phyloP scores from a whole-genome alignment of 495 filamentous ascomycete genomes.

The Annulohypoxylon nitens region DNA sequence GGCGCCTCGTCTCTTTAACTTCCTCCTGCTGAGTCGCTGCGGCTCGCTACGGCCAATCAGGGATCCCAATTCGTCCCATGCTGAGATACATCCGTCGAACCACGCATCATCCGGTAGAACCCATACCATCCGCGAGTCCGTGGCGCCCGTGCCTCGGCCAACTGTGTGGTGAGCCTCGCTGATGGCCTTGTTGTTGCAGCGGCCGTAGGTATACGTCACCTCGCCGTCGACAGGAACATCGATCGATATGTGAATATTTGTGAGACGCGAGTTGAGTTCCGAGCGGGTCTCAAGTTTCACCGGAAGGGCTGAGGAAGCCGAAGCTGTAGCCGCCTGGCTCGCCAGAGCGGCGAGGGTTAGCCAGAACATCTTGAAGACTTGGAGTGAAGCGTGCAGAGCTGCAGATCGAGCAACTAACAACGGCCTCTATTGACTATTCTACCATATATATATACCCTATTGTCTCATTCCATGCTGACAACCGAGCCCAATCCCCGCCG shows the following conservation, averaged over 20 bases:
- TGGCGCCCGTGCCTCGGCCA: slow-evolving; percentile 29
- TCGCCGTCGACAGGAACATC: slow-evolving; percentile 44
- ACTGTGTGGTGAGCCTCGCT: slow-evolving; percentile 54
- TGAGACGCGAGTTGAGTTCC: slow-evolving; percentile 57
- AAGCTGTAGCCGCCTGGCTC: slow-evolving; percentile 27
- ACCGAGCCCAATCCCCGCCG: background rate
- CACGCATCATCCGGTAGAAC: slow-evolving; percentile 61
- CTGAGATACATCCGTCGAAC: slow-evolving; percentile 65
- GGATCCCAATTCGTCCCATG: slow-evolving; percentile 57
- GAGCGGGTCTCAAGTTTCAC: slow-evolving; percentile 55
- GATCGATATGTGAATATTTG: slow-evolving; percentile 60
- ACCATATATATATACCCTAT: slow-evolving; percentile 28
- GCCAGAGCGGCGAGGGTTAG: slow-evolving; percentile 36
- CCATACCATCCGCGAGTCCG: slow-evolving; percentile 64
- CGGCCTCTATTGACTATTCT: slow-evolving; percentile 6
- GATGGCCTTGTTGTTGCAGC: slow-evolving; percentile 43
- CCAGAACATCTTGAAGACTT: slow-evolving; percentile 34
- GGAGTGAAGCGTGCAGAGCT: background rate
- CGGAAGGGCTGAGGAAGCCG: slow-evolving; percentile 42
- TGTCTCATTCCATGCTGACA: background rate
- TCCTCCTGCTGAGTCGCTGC: slow-evolving; percentile 50
- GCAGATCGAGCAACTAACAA: background rate
- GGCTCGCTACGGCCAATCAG: slow-evolving; percentile 62
- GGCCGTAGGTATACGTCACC: slow-evolving; percentile 59
- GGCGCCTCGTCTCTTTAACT: slow-evolving; percentile 49